Conservation (phyloP, 2,329 filamentous ascomycete species). For the Pseudogymnoascus sp. region DNA sequence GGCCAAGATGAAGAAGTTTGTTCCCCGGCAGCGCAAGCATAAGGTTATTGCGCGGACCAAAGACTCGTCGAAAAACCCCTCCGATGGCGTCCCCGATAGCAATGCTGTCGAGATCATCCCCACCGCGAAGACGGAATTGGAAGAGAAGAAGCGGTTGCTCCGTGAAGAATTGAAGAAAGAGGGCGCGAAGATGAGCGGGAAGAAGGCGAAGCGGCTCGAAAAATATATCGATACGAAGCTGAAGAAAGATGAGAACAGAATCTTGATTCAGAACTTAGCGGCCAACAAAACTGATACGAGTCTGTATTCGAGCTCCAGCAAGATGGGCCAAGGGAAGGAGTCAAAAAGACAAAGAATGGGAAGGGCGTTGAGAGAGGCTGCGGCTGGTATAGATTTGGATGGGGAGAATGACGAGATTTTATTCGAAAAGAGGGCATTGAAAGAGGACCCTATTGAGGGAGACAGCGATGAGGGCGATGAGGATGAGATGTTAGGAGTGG, state of each 20-base stretch:
- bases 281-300: conserved; percentile 72
- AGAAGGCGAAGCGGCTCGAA: conserved; percentile 58
- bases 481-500: conserved; percentile 18
- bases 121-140: conserved; percentile 37
- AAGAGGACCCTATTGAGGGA: conserved; percentile 27
- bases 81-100: conserved; percentile 37
- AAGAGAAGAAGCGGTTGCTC: conserved; percentile 47
- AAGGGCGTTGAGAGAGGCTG: conserved; percentile 54
- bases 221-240: conserved; percentile 81
- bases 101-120: conserved; percentile 47
- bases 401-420: conserved; percentile 41
- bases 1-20: conserved; percentile 38
- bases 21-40: conserved; percentile 58
- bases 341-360: conserved; percentile 61
- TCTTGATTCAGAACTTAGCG: conserved; percentile 74
- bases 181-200: conserved; percentile 48
- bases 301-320: conserved; percentile 67
- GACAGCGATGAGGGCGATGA: conserved; percentile 24
- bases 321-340: conserved; percentile 62
- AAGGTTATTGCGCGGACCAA: conserved; percentile 58
- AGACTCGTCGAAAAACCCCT: conserved; percentile 34
- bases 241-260: conserved; percentile 84
- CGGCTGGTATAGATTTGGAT: conserved; percentile 46
- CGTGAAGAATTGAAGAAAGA: conserved; percentile 45
- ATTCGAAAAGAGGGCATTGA: conserved; percentile 35